Conservation (phyloP, 768 basidiomycete genomes). For the Tubosaeta sp. region DNA sequence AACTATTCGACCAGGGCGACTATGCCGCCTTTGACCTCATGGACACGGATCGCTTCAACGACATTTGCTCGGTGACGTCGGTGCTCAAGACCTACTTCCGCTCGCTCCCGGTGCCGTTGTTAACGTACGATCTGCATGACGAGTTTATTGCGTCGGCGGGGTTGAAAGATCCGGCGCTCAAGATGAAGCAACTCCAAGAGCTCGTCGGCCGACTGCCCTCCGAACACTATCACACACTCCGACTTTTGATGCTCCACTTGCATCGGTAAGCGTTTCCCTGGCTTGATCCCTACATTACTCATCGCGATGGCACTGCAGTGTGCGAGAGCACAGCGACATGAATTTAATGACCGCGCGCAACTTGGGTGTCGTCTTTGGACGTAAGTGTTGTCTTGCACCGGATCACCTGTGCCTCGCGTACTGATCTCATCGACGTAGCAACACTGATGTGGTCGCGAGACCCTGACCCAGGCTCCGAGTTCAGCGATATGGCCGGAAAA, state of each 20-base stretch:
- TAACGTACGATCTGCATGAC: conserved; percentile 90
- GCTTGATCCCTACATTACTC: neutral
- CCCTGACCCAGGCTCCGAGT: conserved; percentile 80
- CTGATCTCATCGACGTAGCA: conserved; percentile 44
- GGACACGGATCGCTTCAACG: conserved; percentile 89
- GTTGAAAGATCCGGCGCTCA: conserved; percentile 57
- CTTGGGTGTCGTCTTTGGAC: conserved; percentile 96
- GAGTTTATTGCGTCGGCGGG: conserved; percentile 77
- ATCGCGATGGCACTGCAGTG: conserved; percentile 28
- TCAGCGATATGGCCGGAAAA: conserved; percentile 97
- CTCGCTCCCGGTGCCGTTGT: conserved; percentile 81
- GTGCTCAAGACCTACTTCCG: conserved; percentile 97
- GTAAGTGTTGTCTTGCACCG: conserved; percentile 46
- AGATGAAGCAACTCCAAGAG: conserved; percentile 57
- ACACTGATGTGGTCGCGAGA: conserved; percentile 91
- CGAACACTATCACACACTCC: conserved; percentile 85
- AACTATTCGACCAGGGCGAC: conserved; percentile 91
- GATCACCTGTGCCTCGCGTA: neutral
- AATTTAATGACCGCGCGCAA: conserved; percentile 97
- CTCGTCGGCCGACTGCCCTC: conserved; percentile 74
- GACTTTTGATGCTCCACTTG: conserved; percentile 81
- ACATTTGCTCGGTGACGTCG: conserved; percentile 94
- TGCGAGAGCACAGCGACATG: conserved; percentile 60
- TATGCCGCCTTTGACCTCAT: conserved; percentile 84
- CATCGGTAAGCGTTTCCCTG: conserved; percentile 55